These are phyloP conservation scores for Acacia melanoxylon DNA, from an alignment of 306 rosid genomes.

Conservation along the genomic window DNA sequence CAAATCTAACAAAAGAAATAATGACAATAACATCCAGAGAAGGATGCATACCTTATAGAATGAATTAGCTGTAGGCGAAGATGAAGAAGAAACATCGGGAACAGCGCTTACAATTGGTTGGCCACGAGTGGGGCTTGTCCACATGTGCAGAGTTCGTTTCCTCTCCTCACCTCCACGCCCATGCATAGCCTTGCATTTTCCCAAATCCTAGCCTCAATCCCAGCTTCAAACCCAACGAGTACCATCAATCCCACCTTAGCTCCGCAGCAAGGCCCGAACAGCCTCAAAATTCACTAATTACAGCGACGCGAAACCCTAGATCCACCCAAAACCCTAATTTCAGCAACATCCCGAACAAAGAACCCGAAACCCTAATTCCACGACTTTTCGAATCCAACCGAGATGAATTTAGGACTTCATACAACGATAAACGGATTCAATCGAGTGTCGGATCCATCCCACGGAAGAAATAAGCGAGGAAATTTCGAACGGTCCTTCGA, in stretches of 20 bases:
- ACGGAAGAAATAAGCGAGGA: constrained; percentile 3
- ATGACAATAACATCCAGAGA: not conserved
- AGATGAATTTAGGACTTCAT: not conserved
- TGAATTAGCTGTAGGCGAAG: constrained; percentile 46
- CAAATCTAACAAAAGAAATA: not conserved
- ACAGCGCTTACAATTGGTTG: constrained; percentile 32
- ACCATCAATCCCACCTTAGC: constrained; percentile 44
- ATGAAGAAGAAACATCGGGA: constrained; percentile 50
- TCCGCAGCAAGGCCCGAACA: not conserved
- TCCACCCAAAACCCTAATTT: constrained; percentile 31
- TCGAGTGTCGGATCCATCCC: not conserved
- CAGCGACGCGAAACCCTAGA: constrained; percentile 34
- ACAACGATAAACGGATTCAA: constrained; percentile 26
- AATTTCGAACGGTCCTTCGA: constrained; percentile 46
- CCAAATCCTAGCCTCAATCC: constrained; percentile 55
- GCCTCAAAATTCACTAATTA: constrained; percentile 20
- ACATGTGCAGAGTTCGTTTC: constrained; percentile 67
- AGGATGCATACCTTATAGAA: constrained; percentile 51
- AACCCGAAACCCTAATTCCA: constrained; percentile 25
- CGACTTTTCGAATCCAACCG: not conserved
- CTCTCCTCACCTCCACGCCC: constrained; percentile 58
- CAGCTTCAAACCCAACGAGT: constrained; percentile 38
- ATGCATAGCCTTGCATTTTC: constrained; percentile 84
- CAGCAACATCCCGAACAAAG: not conserved
- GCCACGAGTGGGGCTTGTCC: constrained; percentile 54